Evolutionary conservation across 75 land plant genomes (phyloP).

Genomic region (Pinus taeda): DNA sequence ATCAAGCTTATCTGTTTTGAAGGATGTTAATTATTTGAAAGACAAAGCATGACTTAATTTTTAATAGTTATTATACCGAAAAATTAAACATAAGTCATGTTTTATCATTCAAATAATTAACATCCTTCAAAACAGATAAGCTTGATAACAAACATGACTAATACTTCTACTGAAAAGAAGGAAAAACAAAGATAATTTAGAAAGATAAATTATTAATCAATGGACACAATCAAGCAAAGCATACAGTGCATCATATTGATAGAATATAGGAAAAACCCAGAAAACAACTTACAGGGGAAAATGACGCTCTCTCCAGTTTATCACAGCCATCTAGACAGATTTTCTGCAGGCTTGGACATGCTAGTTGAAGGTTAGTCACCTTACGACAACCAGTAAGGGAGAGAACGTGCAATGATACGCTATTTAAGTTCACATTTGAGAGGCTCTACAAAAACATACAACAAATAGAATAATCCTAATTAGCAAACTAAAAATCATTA

Average conservation of each 20-base stretch:
- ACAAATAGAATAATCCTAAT: background rate
- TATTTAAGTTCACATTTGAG: constrained; percentile 50
- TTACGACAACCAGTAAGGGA: constrained; percentile 86
- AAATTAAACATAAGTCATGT: too few relatives aligned
- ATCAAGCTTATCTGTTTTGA: background rate
- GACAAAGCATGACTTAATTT: too few relatives aligned
- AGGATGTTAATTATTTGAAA: too few relatives aligned
- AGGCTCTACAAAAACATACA: constrained; percentile 53
- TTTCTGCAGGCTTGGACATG: constrained; percentile 71
- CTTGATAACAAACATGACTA: background rate
- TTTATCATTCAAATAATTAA: too few relatives aligned
- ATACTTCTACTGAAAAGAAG: background rate
- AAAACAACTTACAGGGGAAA: constrained; percentile 70
- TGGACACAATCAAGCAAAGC: background rate
- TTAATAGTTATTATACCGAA: too few relatives aligned
- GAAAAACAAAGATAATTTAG: background rate
- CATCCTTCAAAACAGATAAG: background rate
- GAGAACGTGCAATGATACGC: constrained; percentile 55
- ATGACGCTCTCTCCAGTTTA: constrained; percentile 73
- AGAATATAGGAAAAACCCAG: background rate
- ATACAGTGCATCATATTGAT: constrained; percentile 6
- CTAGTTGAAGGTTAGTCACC: constrained; percentile 58
- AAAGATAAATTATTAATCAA: background rate
- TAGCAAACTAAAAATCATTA: too few relatives aligned
- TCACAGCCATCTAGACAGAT: constrained; percentile 83